Base-by-base conservation (phyloP, 1,139 yeast genomes). In the Geotrichum fermentans region DNA sequence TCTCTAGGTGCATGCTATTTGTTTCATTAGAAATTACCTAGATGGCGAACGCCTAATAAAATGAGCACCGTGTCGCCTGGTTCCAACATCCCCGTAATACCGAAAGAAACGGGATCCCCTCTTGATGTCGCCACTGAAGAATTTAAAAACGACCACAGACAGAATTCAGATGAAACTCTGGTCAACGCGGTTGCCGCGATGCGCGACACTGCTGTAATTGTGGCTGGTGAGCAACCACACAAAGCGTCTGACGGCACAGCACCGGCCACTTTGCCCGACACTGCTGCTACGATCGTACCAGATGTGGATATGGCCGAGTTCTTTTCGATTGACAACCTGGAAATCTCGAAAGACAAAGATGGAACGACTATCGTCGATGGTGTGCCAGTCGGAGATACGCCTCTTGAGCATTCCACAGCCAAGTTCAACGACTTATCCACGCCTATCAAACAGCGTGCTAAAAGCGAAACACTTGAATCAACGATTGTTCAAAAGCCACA, bases 391-490 rank as follows among this genome's bases (percentile, higher is more conserved):
- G 36, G 5, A 13, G 17, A 24, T 3, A 8, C 41, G 6, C 28
- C 16, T 7, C 26, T 14, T 14, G 14, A 6, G 17, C 17, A 37
- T 13, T 5, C 29, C 17, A 16, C 28, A 16, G 26, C 14, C 10
- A 24, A 22, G 13, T n/a, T 16, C 14, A 21, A 18, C 16, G 26
- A 13, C 18, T 17, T 17, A 7, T 30, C 17, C 8, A 40, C 36
- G 4, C 43, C 35, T 1, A 10, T 2, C 13, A 40, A 30, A n/a
- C 30, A 7, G 4, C 44, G 51, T 26, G 47, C 51, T 6, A 46
- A 48, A 36, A 48, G 51, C 21, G 51, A 48, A 17, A 29, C 47
- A 20, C 22, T 40, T 5, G 47, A 48, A 17, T 6, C 8, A 6
- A 40, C 51, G 11, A n/a, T 17, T 16, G 39, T 29, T n/a, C 36